A percentile compares a stretch with the other conserved stretches of the same genome.
Evolutionary conservation across 2,329 filamentous ascomycete genomes (phyloP).

Genomic region (Huntiella moniliformis): DNA sequence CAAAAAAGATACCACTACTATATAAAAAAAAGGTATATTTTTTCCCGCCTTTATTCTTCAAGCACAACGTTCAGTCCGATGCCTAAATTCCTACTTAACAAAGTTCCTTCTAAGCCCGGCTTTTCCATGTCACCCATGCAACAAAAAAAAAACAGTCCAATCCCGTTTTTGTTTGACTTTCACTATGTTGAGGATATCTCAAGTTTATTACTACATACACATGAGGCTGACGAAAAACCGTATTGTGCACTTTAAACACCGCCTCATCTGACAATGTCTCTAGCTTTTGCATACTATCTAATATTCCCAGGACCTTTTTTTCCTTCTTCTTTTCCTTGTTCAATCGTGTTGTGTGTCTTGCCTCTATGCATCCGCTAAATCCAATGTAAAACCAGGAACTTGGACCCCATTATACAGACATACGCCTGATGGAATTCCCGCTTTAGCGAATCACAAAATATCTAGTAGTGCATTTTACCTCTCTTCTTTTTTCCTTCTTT

Average conservation of each 20-base stretch:
- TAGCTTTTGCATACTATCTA: background rate
- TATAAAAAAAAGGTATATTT: background rate
- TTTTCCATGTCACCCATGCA: background rate
- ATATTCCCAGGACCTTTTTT: background rate
- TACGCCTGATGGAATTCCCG: background rate
- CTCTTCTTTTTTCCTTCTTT: conserved; percentile 1
- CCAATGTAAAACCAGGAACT: background rate
- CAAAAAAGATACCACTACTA: too few species aligned
- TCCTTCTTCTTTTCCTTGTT: background rate
- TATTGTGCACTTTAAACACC: too few species aligned
- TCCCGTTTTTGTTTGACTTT: too few species aligned
- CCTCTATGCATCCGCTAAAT: background rate
- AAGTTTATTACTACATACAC: background rate
- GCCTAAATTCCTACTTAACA: background rate
- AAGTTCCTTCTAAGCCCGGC: background rate
- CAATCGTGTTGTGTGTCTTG: background rate
- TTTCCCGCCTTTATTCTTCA: background rate
- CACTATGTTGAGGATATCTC: too few species aligned
- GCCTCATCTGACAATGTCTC: background rate
- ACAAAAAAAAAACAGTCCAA: background rate
- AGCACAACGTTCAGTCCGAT: background rate
- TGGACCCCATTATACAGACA: background rate
- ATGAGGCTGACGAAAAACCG: background rate
- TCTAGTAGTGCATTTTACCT: background rate
- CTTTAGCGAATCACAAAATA: background rate